Percentiles rank a stretch among this genome's conserved stretches.
These are phyloP conservation scores for Metschnikowia vanudenii DNA, from an alignment of 805 yeast species.

Conservation along the genomic window DNA sequence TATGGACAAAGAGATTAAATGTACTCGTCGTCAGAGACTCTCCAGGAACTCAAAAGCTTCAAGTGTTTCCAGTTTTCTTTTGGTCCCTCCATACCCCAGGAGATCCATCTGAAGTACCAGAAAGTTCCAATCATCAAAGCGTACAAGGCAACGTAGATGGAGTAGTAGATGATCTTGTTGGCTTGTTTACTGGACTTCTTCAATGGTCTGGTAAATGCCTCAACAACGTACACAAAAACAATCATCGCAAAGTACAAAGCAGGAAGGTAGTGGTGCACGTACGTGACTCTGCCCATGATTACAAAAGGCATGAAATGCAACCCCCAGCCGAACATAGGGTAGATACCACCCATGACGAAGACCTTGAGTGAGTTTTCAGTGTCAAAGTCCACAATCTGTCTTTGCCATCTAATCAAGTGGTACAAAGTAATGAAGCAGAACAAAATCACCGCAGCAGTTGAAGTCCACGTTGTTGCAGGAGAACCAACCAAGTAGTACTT, in stretches of 20 bases:
- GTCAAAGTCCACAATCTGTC: slow-evolving; percentile 61
- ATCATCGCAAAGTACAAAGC: slow-evolving; percentile 93
- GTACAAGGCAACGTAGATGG: slow-evolving; percentile 48
- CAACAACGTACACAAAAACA: slow-evolving; percentile 62
- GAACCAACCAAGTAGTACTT: slow-evolving; percentile 69
- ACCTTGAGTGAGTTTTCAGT: slow-evolving; percentile 45
- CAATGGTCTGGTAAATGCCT: slow-evolving; percentile 36
- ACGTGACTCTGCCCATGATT: slow-evolving; percentile 93
- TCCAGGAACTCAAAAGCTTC: slow-evolving; percentile 42
- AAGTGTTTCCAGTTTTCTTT: slow-evolving; percentile 39
- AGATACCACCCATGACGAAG: slow-evolving; percentile 69
- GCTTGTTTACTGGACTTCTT: slow-evolving; percentile 10
- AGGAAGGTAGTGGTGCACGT: slow-evolving; percentile 95
- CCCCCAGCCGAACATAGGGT: slow-evolving; percentile 89
- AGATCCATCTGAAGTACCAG: slow-evolving; percentile 60
- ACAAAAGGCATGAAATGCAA: slow-evolving; percentile 86
- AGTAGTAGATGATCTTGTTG: slow-evolving; percentile 12
- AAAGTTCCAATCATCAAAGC: slow-evolving; percentile 55
- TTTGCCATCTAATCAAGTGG: slow-evolving; percentile 59
- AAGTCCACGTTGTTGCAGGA: slow-evolving; percentile 70
- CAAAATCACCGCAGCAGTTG: slow-evolving; percentile 55
- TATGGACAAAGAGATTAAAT: slow-evolving; percentile 11
- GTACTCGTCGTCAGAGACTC: slow-evolving; percentile 40
- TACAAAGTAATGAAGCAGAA: slow-evolving; percentile 48
- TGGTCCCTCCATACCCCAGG: slow-evolving; percentile 75